Evolutionary conservation across 1,284 basidiomycete species (phyloP).

Genomic region (Tetrapyrgos nigripes): DNA sequence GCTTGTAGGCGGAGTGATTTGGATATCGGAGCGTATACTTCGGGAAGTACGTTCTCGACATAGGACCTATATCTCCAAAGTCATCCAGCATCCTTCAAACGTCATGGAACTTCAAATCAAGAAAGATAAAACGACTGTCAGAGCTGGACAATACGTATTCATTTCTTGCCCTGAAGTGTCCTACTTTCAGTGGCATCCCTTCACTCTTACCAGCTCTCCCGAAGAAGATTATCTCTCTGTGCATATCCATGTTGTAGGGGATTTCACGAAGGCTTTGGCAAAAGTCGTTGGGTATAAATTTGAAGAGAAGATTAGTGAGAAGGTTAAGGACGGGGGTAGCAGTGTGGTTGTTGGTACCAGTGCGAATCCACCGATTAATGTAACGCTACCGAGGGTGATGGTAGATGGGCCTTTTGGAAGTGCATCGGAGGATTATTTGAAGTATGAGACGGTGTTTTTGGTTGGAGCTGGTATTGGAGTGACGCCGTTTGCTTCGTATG

Average conservation of each 20-base stretch:
- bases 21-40: conserved; percentile 84
- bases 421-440: conserved; percentile 86
- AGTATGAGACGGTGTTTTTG: conserved; percentile 84
- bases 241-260: conserved; percentile 87
- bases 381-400: conserved; percentile 86
- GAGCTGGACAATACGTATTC: conserved; percentile 91
- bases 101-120: conserved; percentile 94
- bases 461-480: conserved; percentile 93
- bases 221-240: conserved; percentile 92
- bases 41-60: conserved; percentile 89
- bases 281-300: conserved; percentile 87
- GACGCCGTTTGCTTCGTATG: conserved; percentile 89
- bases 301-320: conserved; percentile 54
- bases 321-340: conserved; percentile 41
- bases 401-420: conserved; percentile 89
- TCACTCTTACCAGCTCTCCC: conserved; percentile 88
- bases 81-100: conserved; percentile 90
- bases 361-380: conserved; percentile 62
- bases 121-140: conserved; percentile 80
- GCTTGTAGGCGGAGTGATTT: conserved; percentile 86
- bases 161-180: conserved; percentile 85
- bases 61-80: conserved; percentile 88
- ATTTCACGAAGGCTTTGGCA: conserved; percentile 85
- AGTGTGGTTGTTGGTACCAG: conserved; percentile 65
- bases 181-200: conserved; percentile 95